phyloP scores from a whole-genome alignment of 306 rosid species.

The Geum urbanum region DNA sequence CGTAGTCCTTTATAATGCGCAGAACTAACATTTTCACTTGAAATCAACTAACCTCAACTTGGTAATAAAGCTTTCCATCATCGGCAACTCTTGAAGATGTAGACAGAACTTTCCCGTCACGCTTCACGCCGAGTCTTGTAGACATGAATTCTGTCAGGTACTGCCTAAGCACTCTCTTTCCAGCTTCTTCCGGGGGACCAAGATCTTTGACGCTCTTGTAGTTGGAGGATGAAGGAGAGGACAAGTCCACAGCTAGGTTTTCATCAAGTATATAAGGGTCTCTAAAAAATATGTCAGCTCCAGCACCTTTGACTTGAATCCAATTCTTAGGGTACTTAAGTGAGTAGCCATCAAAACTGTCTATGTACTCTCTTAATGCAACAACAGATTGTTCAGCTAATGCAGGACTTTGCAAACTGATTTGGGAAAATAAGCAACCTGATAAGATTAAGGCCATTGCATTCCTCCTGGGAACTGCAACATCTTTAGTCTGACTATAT shows the following conservation, averaged over 20 bases:
- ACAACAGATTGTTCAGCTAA: constrained; percentile 45
- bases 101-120: constrained; percentile 68
- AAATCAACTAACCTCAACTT: constrained; percentile 69
- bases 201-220: constrained; percentile 79
- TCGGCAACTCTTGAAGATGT: constrained; percentile 72
- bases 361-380: constrained; percentile 65
- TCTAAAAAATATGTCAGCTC: constrained; percentile 90
- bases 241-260: constrained; percentile 68
- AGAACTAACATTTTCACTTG: background rate
- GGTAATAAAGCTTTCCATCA: constrained; percentile 79
- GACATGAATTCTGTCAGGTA: constrained; percentile 91
- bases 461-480: constrained; percentile 86
- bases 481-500: constrained; percentile 76
- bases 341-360: constrained; percentile 84
- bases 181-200: constrained; percentile 80
- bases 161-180: constrained; percentile 71
- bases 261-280: constrained; percentile 97
- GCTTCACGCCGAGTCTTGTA: constrained; percentile 78
- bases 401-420: constrained; percentile 19
- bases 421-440: constrained; percentile 45
- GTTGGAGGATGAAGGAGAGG: constrained; percentile 88
- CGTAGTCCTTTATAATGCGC: no score
- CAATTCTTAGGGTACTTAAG: constrained; percentile 76
- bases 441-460: constrained; percentile 75
- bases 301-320: constrained; percentile 91